Percentiles rank a stretch among this genome's conserved stretches.
phyloP scores from a whole-genome alignment of 1,284 basidiomycete genomes.

The Apiotrichum sp. region DNA sequence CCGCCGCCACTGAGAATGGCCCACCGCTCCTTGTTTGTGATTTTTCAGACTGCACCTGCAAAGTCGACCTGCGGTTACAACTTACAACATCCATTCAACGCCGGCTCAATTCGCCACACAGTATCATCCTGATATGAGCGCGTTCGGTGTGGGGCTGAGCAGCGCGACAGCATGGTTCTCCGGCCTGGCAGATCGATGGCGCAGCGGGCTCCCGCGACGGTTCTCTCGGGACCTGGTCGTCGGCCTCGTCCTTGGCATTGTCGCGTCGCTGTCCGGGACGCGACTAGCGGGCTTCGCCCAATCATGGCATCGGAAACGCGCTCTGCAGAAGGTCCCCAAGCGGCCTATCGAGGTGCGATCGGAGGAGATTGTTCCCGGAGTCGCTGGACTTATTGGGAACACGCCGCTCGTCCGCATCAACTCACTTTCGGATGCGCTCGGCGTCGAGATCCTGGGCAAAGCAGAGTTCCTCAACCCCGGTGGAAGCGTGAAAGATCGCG shows the following conservation, averaged over 20 bases:
- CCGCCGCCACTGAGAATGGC: no score
- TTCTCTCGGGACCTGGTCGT: conserved; percentile 52
- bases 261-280: conserved; percentile 60
- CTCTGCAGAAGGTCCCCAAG: conserved; percentile 46
- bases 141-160: background rate
- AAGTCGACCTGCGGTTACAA: no score
- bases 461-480: conserved; percentile 81
- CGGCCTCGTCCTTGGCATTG: conserved; percentile 64
- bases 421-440: conserved; percentile 80
- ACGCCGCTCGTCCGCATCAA: conserved; percentile 89
- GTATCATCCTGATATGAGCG: background rate
- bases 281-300: conserved; percentile 55
- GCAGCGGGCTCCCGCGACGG: conserved; percentile 19
- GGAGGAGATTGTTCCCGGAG: conserved; percentile 63
- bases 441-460: conserved; percentile 71
- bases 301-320: conserved; percentile 50
- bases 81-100: no score
- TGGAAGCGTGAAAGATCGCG: conserved; percentile 95
- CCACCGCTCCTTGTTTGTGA: no score
- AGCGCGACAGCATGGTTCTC: background rate
- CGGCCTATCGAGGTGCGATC: conserved; percentile 68
- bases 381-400: conserved; percentile 85
- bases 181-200: conserved; percentile 21
- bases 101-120: background rate
- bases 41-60: no score